These are phyloP conservation scores for Forsythia suspensa DNA, from an alignment of 257 asterid species.

Conservation along the genomic window DNA sequence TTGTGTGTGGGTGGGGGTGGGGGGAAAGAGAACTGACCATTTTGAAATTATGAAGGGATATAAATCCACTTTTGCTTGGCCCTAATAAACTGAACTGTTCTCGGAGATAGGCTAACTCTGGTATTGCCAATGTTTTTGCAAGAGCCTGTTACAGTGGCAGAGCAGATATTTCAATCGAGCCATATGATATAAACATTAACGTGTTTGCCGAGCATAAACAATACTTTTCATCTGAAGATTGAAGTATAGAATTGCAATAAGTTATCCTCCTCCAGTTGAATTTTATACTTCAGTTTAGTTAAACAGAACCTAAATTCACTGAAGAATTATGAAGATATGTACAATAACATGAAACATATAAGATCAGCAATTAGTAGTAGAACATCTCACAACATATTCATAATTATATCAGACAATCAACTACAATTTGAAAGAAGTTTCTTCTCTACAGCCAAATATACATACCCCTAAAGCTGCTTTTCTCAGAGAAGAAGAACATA, in stretches of 20 bases:
- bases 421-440: background rate
- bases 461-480: constrained; percentile 91
- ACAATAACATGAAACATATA: background rate
- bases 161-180: background rate
- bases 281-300: background rate
- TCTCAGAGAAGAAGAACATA: constrained; percentile 81
- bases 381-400: background rate
- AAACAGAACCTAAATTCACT: background rate
- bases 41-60: constrained; percentile 74
- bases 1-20: background rate
- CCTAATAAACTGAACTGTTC: constrained; percentile 83
- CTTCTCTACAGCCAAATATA: constrained; percentile 8
- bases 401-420: background rate
- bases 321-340: background rate
- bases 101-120: constrained; percentile 80
- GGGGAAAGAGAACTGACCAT: constrained; percentile 40
- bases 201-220: background rate
- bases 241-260: background rate
- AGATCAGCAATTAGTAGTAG: background rate
- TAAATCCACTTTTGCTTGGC: constrained; percentile 79
- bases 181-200: background rate
- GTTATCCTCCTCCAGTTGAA: background rate
- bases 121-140: constrained; percentile 73
- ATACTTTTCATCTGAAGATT: background rate
- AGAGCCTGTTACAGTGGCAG: constrained; percentile 59